Conservation (phyloP, 2,329 filamentous ascomycete species). For the Fusarium sp. region DNA sequence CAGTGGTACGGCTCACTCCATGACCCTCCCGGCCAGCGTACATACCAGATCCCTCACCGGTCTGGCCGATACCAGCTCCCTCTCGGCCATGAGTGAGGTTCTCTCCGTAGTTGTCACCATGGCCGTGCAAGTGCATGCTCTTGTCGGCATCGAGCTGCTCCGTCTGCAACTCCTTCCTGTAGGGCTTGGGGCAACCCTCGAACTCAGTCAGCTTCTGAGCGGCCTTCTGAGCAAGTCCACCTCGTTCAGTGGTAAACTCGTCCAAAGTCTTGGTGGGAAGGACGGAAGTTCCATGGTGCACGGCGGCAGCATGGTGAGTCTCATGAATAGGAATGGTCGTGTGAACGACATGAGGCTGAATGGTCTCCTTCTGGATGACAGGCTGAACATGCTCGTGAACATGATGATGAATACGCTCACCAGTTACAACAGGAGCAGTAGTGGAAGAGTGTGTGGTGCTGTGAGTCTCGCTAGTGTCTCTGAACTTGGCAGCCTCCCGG, state of each 20-base stretch:
- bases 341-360: conserved; percentile 76
- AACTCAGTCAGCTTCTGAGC: conserved; percentile 68
- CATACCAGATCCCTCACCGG: neutral
- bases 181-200: conserved; percentile 67
- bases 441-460: conserved; percentile 45
- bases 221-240: conserved; percentile 64
- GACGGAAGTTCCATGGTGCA: conserved; percentile 73
- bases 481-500: conserved; percentile 58
- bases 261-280: conserved; percentile 73
- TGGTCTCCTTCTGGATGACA: conserved; percentile 75
- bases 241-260: conserved; percentile 66
- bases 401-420: conserved; percentile 55
- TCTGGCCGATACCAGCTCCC: neutral
- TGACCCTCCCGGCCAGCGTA: conserved; percentile 17
- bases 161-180: conserved; percentile 9
- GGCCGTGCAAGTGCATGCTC: conserved; percentile 31
- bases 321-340: conserved; percentile 80
- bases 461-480: conserved; percentile 45
- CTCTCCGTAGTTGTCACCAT: conserved; percentile 30
- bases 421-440: conserved; percentile 40
- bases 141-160: conserved; percentile 31
- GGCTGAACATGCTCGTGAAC: conserved; percentile 79
- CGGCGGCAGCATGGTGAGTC: conserved; percentile 74
- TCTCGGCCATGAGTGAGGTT: neutral
- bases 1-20: conserved; percentile 7